phyloP scores from a whole-genome alignment of 2,329 filamentous ascomycete genomes.

The Endothia cerciana region DNA sequence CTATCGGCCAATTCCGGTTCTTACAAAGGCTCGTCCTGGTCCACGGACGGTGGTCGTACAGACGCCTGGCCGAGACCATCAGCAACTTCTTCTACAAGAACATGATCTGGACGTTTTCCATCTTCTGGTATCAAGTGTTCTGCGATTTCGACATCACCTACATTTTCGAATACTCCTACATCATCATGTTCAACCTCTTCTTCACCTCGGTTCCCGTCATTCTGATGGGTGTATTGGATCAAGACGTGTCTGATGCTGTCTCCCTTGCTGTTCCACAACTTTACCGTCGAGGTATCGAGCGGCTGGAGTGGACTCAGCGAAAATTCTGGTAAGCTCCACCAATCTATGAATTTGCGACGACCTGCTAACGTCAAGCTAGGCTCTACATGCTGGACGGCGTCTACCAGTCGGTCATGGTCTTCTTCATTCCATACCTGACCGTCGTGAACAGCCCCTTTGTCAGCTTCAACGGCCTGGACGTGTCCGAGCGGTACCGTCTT shows the following conservation, averaged over 20 bases:
- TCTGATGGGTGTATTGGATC: slow-evolving; percentile 94
- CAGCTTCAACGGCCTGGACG: slow-evolving; percentile 71
- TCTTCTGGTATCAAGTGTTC: slow-evolving; percentile 98
- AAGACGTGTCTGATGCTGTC: slow-evolving; percentile 93
- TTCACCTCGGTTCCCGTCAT: slow-evolving; percentile 96
- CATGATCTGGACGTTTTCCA: slow-evolving; percentile 93
- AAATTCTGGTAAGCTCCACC: slow-evolving; percentile 84
- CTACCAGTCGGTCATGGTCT: slow-evolving; percentile 92
- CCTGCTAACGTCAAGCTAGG: slow-evolving; percentile 52
- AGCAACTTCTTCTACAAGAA: slow-evolving; percentile 99
- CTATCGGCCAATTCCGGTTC: slow-evolving; percentile 92
- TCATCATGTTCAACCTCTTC: slow-evolving; percentile 92
- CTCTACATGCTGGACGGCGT: slow-evolving; percentile 92
- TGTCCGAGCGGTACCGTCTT: slow-evolving; percentile 81
- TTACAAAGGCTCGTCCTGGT: slow-evolving; percentile 84
- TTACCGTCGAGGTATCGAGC: slow-evolving; percentile 93
- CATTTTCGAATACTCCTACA: slow-evolving; percentile 97
- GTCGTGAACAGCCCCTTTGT: slow-evolving; percentile 72
- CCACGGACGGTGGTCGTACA: slow-evolving; percentile 95
- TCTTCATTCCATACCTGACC: slow-evolving; percentile 88
- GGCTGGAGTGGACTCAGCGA: slow-evolving; percentile 90
- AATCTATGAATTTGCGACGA: not conserved
- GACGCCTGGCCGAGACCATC: slow-evolving; percentile 87
- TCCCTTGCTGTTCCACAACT: slow-evolving; percentile 94
- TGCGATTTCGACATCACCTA: slow-evolving; percentile 97